Evolutionary conservation across 2,329 filamentous ascomycete genomes (phyloP).

Genomic region (Xylaria sp.): DNA sequence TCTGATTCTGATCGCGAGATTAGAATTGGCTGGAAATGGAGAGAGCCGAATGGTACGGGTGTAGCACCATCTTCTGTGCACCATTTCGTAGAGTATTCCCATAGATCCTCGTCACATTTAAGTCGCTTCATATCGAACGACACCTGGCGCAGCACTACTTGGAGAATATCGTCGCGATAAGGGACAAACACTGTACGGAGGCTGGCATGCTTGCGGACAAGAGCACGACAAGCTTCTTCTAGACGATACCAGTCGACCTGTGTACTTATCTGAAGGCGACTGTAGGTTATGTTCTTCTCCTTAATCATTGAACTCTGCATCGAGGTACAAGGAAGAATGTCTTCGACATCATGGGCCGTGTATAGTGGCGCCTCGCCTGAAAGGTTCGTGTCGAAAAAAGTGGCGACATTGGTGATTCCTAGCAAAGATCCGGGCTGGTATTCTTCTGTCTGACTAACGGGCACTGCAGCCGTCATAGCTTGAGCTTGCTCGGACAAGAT

Average conservation of each 20-base stretch:
- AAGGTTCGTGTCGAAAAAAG: conserved; percentile 9
- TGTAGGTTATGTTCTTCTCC: conserved; percentile 7
- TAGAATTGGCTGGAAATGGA: conserved; percentile 13
- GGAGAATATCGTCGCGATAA: conserved; percentile 1
- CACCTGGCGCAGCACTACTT: conserved; percentile 11
- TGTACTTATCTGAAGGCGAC: conserved; percentile 1
- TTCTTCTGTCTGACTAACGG: neutral
- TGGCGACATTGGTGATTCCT: neutral
- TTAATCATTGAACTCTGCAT: conserved; percentile 5
- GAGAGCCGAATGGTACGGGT: conserved; percentile 9
- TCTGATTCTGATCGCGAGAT: conserved; percentile 12
- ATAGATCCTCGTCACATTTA: conserved; percentile 2
- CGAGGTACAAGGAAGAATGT: conserved; percentile 16
- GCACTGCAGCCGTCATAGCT: neutral
- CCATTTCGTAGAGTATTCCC: neutral
- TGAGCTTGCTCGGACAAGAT: conserved; percentile 10
- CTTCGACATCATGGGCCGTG: conserved; percentile 12
- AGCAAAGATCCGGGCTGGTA: conserved; percentile 10
- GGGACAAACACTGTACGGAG: conserved; percentile 20
- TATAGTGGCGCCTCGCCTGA: neutral
- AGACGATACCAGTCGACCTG: conserved; percentile 11
- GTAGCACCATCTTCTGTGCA: neutral
- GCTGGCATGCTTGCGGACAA: conserved; percentile 16
- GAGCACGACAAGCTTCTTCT: conserved; percentile 5
- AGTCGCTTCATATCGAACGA: conserved; percentile 4